Base-by-base conservation (phyloP, 2,329 filamentous ascomycete genomes). In the Xylariaceae sp. region DNA sequence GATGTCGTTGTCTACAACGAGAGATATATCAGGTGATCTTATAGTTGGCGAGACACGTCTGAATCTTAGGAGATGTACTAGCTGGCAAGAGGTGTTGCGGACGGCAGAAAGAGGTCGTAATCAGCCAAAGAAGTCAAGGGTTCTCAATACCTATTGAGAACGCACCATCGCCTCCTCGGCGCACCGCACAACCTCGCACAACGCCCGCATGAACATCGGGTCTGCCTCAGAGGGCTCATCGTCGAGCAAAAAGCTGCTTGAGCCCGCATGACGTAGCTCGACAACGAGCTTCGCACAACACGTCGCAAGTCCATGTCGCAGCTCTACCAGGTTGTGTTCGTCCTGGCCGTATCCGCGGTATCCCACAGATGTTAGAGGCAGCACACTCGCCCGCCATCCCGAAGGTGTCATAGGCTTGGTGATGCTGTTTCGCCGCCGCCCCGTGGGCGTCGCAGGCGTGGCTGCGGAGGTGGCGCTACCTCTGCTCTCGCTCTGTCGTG, bases 211-310 rank as follows among this genome's bases (percentile, higher is more conserved):
- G 40, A 77, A 67, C 9, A 73, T 60, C 1, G 71, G 68, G 21
- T 76, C 73, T 10, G 44, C 53, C 32, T 35, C 50, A 29, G 36
- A 42, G 9, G 44, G 18, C 33, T 48, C 29, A 33, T 53, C 40
- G 6, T 37, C 24, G 18, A 18, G 29, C 30, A 29, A 26, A 15
- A 30, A 26, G 23, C 24, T 23, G 10, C 27, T 41, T 4, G 37
- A 37, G 9, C 53, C 44, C 8, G 40, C 27, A n/a, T 53, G 47
- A 50, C 72, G 72, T 50, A 83, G 73, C 4, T 81, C 82, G 3
- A 75, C 71, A 0, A 84, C 75, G 2, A 85, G 69, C 13, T 77
- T 68, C 2, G 72, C 72, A 51, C 84, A 78, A 63, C 81, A 84
- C 36, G 71, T 72, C 36, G 76, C 70, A 15, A 85, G 69, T 0